Percentiles rank a stretch among this genome's conserved stretches.
Evolutionary conservation across 1,284 basidiomycete species (phyloP).

Genomic region (Boletus mariae): DNA sequence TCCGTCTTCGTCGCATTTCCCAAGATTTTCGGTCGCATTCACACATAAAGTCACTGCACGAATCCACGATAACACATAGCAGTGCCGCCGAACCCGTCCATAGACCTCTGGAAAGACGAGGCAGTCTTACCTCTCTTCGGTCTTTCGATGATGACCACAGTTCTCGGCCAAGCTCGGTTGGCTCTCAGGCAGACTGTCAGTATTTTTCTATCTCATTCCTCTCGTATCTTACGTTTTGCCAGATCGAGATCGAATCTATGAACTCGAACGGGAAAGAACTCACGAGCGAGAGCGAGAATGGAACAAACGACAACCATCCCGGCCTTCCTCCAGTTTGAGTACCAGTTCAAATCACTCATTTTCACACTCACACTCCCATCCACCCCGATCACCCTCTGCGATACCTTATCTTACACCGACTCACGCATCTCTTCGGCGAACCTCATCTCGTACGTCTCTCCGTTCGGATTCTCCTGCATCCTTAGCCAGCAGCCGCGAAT

Average conservation of each 20-base stretch:
- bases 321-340: slow-evolving; percentile 32
- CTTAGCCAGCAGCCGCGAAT: slow-evolving; percentile 33
- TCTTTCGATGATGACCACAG: slow-evolving; percentile 37
- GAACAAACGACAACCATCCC: slow-evolving; percentile 46
- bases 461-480: slow-evolving; percentile 44
- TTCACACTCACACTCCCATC: slow-evolving; percentile 33
- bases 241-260: slow-evolving; percentile 46
- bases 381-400: slow-evolving; percentile 35
- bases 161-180: slow-evolving; percentile 42
- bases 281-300: slow-evolving; percentile 50
- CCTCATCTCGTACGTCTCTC: slow-evolving; percentile 31
- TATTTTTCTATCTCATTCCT: slow-evolving; percentile 5
- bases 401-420: slow-evolving; percentile 33
- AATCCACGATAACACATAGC: slow-evolving; percentile 21
- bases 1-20: slow-evolving; percentile 26
- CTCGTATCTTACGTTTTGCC: slow-evolving; percentile 1
- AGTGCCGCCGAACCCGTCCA: slow-evolving; percentile 18
- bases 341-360: slow-evolving; percentile 32
- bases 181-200: slow-evolving; percentile 48
- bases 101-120: slow-evolving; percentile 28
- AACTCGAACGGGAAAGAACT: slow-evolving; percentile 40
- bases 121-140: slow-evolving; percentile 36
- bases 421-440: slow-evolving; percentile 31
- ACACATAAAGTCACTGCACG: slow-evolving; percentile 25
- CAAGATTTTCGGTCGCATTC: slow-evolving; percentile 27